These are phyloP conservation scores for Xanthoconium separans DNA, from an alignment of 1,284 basidiomycete genomes.

Conservation along the genomic window DNA sequence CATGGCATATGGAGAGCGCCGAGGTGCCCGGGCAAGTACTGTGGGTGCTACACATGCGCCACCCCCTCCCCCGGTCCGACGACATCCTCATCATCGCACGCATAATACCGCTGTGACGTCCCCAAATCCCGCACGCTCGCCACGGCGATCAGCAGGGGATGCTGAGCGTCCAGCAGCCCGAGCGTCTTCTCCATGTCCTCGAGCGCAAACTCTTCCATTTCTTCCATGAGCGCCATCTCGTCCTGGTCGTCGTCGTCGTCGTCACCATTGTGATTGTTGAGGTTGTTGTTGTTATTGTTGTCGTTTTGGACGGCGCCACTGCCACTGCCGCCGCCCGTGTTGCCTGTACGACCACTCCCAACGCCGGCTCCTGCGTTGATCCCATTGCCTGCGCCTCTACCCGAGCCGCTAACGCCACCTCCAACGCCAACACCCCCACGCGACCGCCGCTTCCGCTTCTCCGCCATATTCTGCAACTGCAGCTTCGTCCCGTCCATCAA, in stretches of 20 bases:
- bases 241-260: slow-evolving; percentile 39
- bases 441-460: slow-evolving; percentile 57
- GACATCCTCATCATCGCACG: slow-evolving; percentile 46
- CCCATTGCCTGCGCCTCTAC: no score
- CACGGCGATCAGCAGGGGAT: slow-evolving; percentile 65
- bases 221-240: slow-evolving; percentile 44
- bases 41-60: not conserved
- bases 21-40: no score
- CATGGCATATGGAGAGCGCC: no score
- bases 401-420: not conserved
- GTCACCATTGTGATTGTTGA: no score
- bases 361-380: no score
- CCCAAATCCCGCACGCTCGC: slow-evolving; percentile 67
- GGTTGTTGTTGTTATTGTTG: no score
- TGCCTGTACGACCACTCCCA: no score
- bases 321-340: no score
- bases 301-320: no score
- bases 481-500: slow-evolving; percentile 67
- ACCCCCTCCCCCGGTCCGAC: slow-evolving; percentile 18
- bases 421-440: slow-evolving; percentile 42
- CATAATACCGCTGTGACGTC: slow-evolving; percentile 37
- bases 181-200: slow-evolving; percentile 74
- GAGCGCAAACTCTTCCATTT: slow-evolving; percentile 67
- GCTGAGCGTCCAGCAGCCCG: slow-evolving; percentile 50
- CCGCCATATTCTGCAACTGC: slow-evolving; percentile 65